phyloP scores from a whole-genome alignment of 73 alveolate genomes.

The Tetrahymena thermophila region DNA sequence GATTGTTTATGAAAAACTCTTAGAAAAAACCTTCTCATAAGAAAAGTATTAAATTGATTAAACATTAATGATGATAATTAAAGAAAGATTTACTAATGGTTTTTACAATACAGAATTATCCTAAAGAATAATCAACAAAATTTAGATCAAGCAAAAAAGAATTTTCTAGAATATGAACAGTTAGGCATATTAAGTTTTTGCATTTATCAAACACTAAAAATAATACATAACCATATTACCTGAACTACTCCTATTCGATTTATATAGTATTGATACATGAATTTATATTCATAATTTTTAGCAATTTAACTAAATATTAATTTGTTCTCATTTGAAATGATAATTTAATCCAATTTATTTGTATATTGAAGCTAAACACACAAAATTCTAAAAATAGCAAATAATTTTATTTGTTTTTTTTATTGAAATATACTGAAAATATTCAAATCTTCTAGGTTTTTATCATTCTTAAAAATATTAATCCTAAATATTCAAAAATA shows the following conservation, averaged over 20 bases:
- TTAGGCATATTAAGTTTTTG: not conserved
- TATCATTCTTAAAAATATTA: no score
- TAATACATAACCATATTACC: not conserved
- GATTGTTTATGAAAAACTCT: not conserved
- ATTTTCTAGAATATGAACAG: not conserved
- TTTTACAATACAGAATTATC: not conserved
- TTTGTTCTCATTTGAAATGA: no score
- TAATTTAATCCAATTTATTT: no score
- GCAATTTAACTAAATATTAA: no score
- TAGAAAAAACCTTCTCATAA: not conserved
- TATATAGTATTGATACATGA: not conserved
- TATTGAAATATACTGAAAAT: no score
- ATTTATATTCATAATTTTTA: not conserved
- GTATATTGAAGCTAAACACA: no score
- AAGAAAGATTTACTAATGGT: not conserved
- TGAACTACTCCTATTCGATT: not conserved
- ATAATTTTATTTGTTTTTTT: no score
- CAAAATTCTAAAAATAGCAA: no score
- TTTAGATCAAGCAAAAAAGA: not conserved
- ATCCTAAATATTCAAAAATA: no score
- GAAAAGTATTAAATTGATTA: not conserved
- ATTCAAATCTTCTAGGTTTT: no score
- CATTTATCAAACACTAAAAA: not conserved
- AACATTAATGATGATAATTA: not conserved
- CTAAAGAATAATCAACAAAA: not conserved